Evolutionary conservation across 2,329 filamentous ascomycete genomes (phyloP), one percentile per base, ranked within the genome.

Genomic region (Fusarium staphyleae): DNA sequence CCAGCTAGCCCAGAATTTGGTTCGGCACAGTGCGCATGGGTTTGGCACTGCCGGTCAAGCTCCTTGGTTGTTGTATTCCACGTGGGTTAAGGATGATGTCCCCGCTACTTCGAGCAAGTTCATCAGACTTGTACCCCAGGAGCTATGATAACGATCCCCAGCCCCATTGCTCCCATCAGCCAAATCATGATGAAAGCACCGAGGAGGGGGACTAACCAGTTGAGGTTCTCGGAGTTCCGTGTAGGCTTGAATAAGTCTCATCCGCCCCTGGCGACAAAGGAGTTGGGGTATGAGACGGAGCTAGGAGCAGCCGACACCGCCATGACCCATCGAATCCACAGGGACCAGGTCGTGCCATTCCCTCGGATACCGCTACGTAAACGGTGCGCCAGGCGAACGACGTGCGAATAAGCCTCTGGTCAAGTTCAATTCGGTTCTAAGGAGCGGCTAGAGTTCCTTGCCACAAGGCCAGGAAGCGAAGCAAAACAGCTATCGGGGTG

Each of bases 321-420:
- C 30, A 52, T 42, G 29, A 40, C 44, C 42, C 42, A 51, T 40
- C 41, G 30, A 55, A 43, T 32, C 57, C 49, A 55, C 52, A 40
- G 36, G 34, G 52, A 63, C 65, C 58, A 60, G 64, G 62, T 52
- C 54, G 62, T 60, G 67, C 65, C 65, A 49, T 55, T 57, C 60
- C 39, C 49, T 62, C 65, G 65, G 65, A 65, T 67, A 46, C 47
- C 49, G 41, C 45, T 43, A 49, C 35, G 35, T 35, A 52, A 14
- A 37, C 26, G 52, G 53, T 48, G 48, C 52, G 43, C 56, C 47
- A 62, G 53, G 51, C 39, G 62, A 62, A 24, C 11, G 29, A 36
- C 30, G 12, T 44, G 24, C 19, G n/a, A 29, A 15, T 11, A 46
- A 22, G 28, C 22, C 22, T 24, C 22, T 24, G 22, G 22, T 8